Evolutionary conservation across 1,139 yeast species (phyloP), one percentile per base, ranked within the genome.

Genomic region (Pichia sp.): DNA sequence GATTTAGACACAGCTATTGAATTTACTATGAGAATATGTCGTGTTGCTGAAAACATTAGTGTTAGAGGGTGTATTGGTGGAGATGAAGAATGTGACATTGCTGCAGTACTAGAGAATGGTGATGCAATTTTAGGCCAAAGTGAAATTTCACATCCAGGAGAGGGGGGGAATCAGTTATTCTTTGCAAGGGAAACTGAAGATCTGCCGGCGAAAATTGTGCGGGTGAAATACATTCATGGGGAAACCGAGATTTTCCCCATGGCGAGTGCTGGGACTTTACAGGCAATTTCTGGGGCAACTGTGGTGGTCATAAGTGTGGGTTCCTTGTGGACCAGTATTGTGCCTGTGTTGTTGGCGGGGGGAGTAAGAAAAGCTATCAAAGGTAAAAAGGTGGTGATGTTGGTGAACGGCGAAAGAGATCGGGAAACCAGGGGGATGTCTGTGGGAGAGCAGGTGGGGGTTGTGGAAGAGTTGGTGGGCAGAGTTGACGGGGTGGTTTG

Each of bases 51-150:
- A 2, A 67, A 72, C 16, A 70, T 77, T 5, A 74, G 77, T 45
- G 91, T 90, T 1, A 68, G 88, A 14, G 96, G 97, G 0, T 89
- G 96, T 56, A 73, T 90, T 42, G 88, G 86, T 63, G 87, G 96
- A 19, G 87, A 84, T 62, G 87, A 86, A 69, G 83, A 91, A 25
- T 88, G 88, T 60, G 96, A 90, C 63, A 90, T 91, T 25, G 83
- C 95, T 53, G 97, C 96, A 0, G 62, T 79, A 41, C 71, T 91
- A 43, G 72, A 73, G 42, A 80, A 88, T 67, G 96, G 95, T 1
- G 72, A 79, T 9, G 73, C 86, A 3, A 85, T 91, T 39, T 86
- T 95, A 0, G 98, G 98, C n/a, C 98, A 91, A 67, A 85, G 95
- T 4, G 96, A 90, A 63, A 91, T 91, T 10, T 89, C 96, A 0